Percentiles rank a stretch among this genome's conserved stretches.
phyloP scores from a whole-genome alignment of 805 yeast species.

The Lipomyces sp. region DNA sequence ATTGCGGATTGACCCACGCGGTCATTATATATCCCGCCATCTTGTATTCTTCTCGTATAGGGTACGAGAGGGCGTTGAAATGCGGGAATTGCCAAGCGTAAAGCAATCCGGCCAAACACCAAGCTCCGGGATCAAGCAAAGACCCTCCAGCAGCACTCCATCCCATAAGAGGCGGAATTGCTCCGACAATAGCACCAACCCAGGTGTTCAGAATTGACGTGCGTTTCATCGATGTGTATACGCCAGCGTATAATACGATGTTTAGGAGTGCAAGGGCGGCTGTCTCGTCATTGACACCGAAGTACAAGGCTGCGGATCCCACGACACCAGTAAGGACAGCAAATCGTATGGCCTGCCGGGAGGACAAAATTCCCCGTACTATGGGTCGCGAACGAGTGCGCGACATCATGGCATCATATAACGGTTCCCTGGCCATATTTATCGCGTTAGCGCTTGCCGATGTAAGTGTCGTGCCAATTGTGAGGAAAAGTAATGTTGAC shows the following conservation, averaged over 20 bases:
- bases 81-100: constrained; percentile 99
- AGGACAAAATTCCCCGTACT: constrained; percentile 76
- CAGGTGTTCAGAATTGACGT: constrained; percentile 87
- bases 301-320: constrained; percentile 70
- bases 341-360: constrained; percentile 77
- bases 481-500: constrained; percentile 68
- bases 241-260: constrained; percentile 83
- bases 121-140: constrained; percentile 71
- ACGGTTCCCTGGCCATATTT: constrained; percentile 96
- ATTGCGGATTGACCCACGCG: constrained; percentile 85
- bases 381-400: constrained; percentile 90
- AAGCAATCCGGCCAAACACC: constrained; percentile 87
- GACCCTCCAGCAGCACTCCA: constrained; percentile 89
- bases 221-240: constrained; percentile 88
- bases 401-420: constrained; percentile 82
- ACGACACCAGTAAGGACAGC: constrained; percentile 73
- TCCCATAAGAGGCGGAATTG: constrained; percentile 98
- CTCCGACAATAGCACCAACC: constrained; percentile 99
- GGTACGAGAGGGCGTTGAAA: constrained; percentile 88
- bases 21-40: constrained; percentile 98
- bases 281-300: constrained; percentile 86
- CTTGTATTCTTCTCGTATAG: constrained; percentile 83
- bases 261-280: constrained; percentile 80
- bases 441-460: constrained; percentile 97
- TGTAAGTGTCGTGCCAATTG: constrained; percentile 82